Percentiles rank a stretch among this genome's conserved stretches.
Evolutionary conservation across 768 basidiomycete genomes (phyloP).

Genomic region (Sporobolomyces roseus): DNA sequence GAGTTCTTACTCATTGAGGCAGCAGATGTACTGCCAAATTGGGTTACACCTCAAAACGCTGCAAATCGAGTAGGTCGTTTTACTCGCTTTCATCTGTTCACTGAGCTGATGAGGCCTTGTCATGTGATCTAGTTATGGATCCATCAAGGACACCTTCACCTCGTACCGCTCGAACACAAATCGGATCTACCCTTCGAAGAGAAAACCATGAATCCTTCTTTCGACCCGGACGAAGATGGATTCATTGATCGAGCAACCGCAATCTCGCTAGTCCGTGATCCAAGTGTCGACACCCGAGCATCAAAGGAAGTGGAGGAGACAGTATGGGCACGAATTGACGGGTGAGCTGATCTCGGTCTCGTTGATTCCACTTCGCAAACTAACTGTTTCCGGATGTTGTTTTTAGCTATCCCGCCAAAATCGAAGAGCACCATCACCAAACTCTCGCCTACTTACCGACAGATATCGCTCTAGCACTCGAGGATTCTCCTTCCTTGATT

Average conservation of each 20-base stretch:
- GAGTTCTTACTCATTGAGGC: constrained; percentile 96
- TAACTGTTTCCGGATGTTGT: too few species aligned
- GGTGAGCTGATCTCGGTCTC: constrained; percentile 52
- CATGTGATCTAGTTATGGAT: constrained; percentile 73
- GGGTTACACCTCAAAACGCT: constrained; percentile 87
- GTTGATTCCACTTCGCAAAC: too few species aligned
- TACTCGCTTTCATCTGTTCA: constrained; percentile 40
- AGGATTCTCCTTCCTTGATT: constrained; percentile 62
- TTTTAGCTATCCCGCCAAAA: constrained; percentile 35
- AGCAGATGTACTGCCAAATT: constrained; percentile 77
- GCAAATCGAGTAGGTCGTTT: constrained; percentile 74
- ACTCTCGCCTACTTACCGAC: constrained; percentile 74
- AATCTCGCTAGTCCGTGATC: constrained; percentile 60
- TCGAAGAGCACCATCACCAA: constrained; percentile 61
- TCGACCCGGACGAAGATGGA: constrained; percentile 56
- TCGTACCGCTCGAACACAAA: constrained; percentile 72
- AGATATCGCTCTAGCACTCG: constrained; percentile 71
- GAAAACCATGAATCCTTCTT: constrained; percentile 17
- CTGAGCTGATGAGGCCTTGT: not conserved
- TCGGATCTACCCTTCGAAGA: constrained; percentile 57
- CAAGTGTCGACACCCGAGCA: constrained; percentile 59
- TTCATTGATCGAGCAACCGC: constrained; percentile 58
- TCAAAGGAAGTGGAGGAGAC: constrained; percentile 60
- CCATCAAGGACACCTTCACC: constrained; percentile 71
- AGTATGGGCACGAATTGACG: constrained; percentile 67